phyloP scores from a whole-genome alignment of 305 asterid genomes.

The Fraxinus floribunda region DNA sequence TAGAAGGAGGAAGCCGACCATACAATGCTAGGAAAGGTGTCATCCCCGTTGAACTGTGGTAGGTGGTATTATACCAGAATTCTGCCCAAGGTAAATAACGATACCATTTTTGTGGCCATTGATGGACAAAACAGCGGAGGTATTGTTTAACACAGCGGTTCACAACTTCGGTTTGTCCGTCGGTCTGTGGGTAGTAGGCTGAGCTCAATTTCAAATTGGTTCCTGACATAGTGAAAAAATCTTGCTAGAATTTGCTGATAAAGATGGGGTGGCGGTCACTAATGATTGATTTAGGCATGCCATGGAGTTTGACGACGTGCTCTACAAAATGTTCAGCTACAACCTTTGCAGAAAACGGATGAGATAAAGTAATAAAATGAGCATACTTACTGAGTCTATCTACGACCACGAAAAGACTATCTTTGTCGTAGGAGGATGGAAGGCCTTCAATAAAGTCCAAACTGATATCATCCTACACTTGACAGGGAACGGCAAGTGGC shows the following conservation, averaged over 20 bases:
- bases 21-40: not conserved
- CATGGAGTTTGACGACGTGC: not conserved
- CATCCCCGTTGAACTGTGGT: not conserved
- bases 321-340: not conserved
- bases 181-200: not conserved
- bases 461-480: slow-evolving; percentile 16
- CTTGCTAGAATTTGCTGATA: not conserved
- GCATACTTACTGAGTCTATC: not conserved
- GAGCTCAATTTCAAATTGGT: not conserved
- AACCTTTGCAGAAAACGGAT: not conserved
- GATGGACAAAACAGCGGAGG: not conserved
- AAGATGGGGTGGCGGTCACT: not conserved
- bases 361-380: not conserved
- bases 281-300: not conserved
- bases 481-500: slow-evolving; percentile 4
- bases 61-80: slow-evolving; percentile 9
- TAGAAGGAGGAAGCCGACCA: not conserved
- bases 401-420: slow-evolving; percentile 4
- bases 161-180: not conserved
- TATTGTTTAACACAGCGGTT: not conserved
- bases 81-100: not conserved
- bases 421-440: not conserved
- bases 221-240: not conserved
- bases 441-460: slow-evolving; percentile 20
- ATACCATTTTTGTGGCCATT: not conserved